These are phyloP conservation scores for Licmophora abbreviata DNA, from an alignment of 108 stramenopile genomes.

Conservation along the genomic window DNA sequence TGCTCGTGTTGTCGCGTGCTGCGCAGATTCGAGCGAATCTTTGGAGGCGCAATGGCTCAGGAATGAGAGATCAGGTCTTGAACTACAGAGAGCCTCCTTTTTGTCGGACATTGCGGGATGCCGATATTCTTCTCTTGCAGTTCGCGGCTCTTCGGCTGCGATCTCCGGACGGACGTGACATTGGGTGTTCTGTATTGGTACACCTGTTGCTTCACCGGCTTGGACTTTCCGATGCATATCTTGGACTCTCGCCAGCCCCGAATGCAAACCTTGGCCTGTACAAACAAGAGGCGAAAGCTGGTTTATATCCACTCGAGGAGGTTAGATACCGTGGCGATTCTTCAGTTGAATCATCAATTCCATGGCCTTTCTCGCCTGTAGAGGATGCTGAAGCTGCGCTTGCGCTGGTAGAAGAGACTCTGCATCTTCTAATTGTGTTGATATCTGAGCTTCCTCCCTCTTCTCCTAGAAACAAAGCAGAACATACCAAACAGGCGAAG, in stretches of 20 bases:
- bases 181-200: slow-evolving; percentile 30
- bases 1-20: slow-evolving; percentile 53
- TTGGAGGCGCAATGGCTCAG: slow-evolving; percentile 91
- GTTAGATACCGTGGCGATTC: slow-evolving; percentile 14
- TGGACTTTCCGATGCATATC: slow-evolving; percentile 61
- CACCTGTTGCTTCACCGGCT: slow-evolving; percentile 67
- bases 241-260: slow-evolving; percentile 48
- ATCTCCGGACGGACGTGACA: slow-evolving; percentile 39
- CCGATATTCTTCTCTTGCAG: slow-evolving; percentile 78
- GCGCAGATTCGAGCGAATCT: slow-evolving; percentile 86
- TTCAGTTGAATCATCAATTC: slow-evolving; percentile 15
- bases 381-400: slow-evolving; percentile 34
- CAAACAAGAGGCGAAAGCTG: slow-evolving; percentile 36
- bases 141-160: slow-evolving; percentile 65
- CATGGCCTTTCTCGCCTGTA: slow-evolving; percentile 58
- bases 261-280: slow-evolving; percentile 39
- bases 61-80: slow-evolving; percentile 74
- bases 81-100: slow-evolving; percentile 92
- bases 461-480: slow-evolving; percentile 27
- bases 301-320: slow-evolving; percentile 40
- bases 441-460: slow-evolving; percentile 64
- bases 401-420: slow-evolving; percentile 57
- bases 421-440: slow-evolving; percentile 62
- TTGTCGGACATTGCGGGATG: slow-evolving; percentile 84
- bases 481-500: slow-evolving; percentile 58